Evolutionary conservation across 176 grass and related monocot species (phyloP).

Genomic region (Oryza glaberrima): DNA sequence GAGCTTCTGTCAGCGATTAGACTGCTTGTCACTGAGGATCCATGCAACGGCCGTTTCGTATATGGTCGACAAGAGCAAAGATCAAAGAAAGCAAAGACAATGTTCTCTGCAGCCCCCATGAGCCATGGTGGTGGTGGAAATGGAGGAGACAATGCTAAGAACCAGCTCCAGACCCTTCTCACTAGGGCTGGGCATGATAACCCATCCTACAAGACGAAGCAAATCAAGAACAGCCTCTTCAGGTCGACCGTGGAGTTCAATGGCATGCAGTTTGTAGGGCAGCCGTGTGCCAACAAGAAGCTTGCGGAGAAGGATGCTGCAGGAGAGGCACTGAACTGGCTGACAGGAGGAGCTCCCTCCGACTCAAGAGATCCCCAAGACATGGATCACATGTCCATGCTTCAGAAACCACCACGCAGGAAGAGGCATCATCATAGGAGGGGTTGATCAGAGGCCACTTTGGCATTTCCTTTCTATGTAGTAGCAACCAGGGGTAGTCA

Average conservation of each 20-base stretch:
- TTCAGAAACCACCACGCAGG: slow-evolving; percentile 65
- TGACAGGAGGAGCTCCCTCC: slow-evolving; percentile 48
- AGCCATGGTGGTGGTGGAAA: slow-evolving; percentile 51
- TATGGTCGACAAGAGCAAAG: slow-evolving; percentile 75
- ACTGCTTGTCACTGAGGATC: slow-evolving; percentile 73
- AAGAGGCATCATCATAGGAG: slow-evolving; percentile 65
- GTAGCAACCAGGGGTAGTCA: slow-evolving; percentile 30
- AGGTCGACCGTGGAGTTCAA: slow-evolving; percentile 83
- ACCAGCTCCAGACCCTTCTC: slow-evolving; percentile 66
- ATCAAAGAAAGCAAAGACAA: slow-evolving; percentile 64
- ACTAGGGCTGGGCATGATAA: slow-evolving; percentile 70
- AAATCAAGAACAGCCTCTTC: slow-evolving; percentile 66
- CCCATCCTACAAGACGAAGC: slow-evolving; percentile 80
- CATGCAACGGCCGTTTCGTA: slow-evolving; percentile 77
- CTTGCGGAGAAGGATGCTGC: slow-evolving; percentile 90
- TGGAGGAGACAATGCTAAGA: slow-evolving; percentile 77
- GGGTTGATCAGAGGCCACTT: slow-evolving; percentile 13
- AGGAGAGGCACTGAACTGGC: slow-evolving; percentile 75
- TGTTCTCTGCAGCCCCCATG: slow-evolving; percentile 42
- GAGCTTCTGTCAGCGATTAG: slow-evolving; percentile 86
- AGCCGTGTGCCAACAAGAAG: slow-evolving; percentile 86
- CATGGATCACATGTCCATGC: slow-evolving; percentile 57
- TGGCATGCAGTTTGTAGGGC: slow-evolving; percentile 90
- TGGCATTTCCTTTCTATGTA: not conserved
- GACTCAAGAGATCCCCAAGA: slow-evolving; percentile 34